These are phyloP conservation scores for Talaromyces verruculosus DNA, from an alignment of 2,329 filamentous ascomycete species.

Conservation along the genomic window DNA sequence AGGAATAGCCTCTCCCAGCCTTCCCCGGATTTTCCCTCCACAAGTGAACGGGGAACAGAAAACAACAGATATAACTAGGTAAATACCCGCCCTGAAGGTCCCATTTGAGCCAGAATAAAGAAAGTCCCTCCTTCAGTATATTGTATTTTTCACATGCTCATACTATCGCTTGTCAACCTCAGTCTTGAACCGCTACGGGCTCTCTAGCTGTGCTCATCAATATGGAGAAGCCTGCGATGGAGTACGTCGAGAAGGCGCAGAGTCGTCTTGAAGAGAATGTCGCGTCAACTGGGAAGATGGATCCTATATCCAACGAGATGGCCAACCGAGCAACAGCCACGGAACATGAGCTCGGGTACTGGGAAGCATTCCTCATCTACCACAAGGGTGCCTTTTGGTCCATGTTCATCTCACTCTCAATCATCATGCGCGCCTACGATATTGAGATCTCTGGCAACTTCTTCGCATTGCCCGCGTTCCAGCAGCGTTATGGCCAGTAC, in stretches of 20 bases:
- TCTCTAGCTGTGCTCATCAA: too few relatives aligned
- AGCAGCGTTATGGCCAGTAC: slow-evolving; percentile 37
- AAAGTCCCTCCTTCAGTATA: too few relatives aligned
- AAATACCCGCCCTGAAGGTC: too few relatives aligned
- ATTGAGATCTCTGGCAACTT: slow-evolving; percentile 52
- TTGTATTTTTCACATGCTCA: too few relatives aligned
- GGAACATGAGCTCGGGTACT: slow-evolving; percentile 24
- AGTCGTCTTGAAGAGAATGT: not conserved
- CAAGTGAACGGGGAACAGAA: too few relatives aligned
- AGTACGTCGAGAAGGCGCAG: not conserved
- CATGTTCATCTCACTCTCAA: slow-evolving; percentile 44
- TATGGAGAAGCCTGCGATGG: too few relatives aligned
- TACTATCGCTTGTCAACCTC: too few relatives aligned
- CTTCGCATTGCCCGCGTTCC: slow-evolving; percentile 49
- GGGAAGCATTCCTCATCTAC: slow-evolving; percentile 24
- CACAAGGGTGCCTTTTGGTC: slow-evolving; percentile 35
- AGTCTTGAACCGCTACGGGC: too few relatives aligned
- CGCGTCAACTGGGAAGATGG: not conserved
- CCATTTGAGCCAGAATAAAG: too few relatives aligned
- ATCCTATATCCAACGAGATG: not conserved
- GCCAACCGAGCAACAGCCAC: not conserved
- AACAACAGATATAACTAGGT: too few relatives aligned
- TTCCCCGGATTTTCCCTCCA: too few relatives aligned
- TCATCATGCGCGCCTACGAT: slow-evolving; percentile 57
- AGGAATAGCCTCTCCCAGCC: too few relatives aligned